Conservation (phyloP, 2,329 filamentous ascomycete genomes). For the Fusarium brevicatenulatum region DNA sequence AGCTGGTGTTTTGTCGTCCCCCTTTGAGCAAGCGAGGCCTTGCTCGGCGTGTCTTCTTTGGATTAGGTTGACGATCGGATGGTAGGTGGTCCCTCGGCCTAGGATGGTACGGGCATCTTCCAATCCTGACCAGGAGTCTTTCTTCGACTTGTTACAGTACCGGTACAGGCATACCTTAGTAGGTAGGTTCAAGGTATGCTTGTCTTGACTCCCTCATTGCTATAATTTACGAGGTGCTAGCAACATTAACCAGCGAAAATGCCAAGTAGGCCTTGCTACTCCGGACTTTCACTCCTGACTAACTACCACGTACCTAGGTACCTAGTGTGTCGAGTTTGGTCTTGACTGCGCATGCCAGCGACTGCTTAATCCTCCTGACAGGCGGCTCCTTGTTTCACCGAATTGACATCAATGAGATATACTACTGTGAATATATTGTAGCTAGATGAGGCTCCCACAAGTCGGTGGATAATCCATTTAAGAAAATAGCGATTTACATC, state of each 20-base stretch:
- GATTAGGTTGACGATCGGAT: slow-evolving; percentile 30
- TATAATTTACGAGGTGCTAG: slow-evolving; percentile 35
- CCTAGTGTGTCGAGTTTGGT: slow-evolving; percentile 1
- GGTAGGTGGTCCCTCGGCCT: slow-evolving; percentile 36
- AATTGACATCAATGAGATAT: slow-evolving; percentile 6
- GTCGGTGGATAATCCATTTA: background rate
- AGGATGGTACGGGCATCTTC: slow-evolving; percentile 12
- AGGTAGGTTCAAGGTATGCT: slow-evolving; percentile 5
- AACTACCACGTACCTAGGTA: background rate
- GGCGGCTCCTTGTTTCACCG: slow-evolving; percentile 9
- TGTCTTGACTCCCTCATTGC: slow-evolving; percentile 43
- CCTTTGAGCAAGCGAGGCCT: slow-evolving; percentile 7
- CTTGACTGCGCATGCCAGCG: slow-evolving; percentile 18
- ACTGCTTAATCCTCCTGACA: slow-evolving; percentile 5
- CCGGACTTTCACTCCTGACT: slow-evolving; percentile 4
- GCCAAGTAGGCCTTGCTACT: slow-evolving; percentile 5
- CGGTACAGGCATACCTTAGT: background rate
- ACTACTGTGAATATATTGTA: background rate
- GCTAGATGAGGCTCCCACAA: slow-evolving; percentile 25
- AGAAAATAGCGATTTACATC: background rate
- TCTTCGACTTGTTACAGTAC: slow-evolving; percentile 6
- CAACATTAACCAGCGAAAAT: slow-evolving; percentile 4
- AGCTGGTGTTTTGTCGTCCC: background rate
- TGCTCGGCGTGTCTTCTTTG: slow-evolving; percentile 8
- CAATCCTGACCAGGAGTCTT: slow-evolving; percentile 22